Evolutionary conservation across 257 asterid genomes (phyloP).

Genomic region (Solanum bukasovii): DNA sequence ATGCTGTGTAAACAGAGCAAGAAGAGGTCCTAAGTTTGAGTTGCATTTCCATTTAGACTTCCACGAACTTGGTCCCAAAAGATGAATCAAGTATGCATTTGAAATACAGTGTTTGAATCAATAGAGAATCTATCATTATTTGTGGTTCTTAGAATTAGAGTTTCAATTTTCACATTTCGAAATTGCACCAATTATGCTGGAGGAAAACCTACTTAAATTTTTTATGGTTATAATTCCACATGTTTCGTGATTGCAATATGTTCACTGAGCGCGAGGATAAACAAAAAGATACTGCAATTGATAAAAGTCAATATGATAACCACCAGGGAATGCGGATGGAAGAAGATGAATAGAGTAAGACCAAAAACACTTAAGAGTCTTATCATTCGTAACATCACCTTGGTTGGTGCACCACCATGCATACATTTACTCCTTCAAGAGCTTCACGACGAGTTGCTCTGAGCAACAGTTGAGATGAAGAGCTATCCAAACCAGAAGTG

Average conservation of each 20-base stretch:
- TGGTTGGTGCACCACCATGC: constrained; percentile 99
- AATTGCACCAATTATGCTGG: not conserved
- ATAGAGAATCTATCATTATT: not conserved
- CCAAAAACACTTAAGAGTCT: not conserved
- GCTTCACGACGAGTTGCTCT: constrained; percentile 99
- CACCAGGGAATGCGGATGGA: not conserved
- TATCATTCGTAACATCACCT: constrained; percentile 32
- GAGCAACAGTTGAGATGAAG: constrained; percentile 80
- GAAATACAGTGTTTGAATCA: not conserved
- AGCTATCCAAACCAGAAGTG: constrained; percentile 97
- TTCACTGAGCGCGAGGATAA: not conserved
- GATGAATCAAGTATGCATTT: not conserved
- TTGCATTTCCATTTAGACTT: not conserved
- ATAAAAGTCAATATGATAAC: not conserved
- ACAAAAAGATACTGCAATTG: not conserved
- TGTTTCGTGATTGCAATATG: not conserved
- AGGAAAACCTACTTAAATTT: not conserved
- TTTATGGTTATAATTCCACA: not conserved
- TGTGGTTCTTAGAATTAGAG: not conserved
- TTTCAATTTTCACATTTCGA: not conserved
- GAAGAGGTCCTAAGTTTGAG: not conserved
- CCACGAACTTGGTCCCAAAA: not conserved
- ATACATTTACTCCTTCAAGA: constrained; percentile 92
- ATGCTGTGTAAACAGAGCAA: not conserved
- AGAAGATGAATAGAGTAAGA: not conserved